Conservation (phyloP, 2,329 filamentous ascomycete genomes). For the Botrytis cinerea region DNA sequence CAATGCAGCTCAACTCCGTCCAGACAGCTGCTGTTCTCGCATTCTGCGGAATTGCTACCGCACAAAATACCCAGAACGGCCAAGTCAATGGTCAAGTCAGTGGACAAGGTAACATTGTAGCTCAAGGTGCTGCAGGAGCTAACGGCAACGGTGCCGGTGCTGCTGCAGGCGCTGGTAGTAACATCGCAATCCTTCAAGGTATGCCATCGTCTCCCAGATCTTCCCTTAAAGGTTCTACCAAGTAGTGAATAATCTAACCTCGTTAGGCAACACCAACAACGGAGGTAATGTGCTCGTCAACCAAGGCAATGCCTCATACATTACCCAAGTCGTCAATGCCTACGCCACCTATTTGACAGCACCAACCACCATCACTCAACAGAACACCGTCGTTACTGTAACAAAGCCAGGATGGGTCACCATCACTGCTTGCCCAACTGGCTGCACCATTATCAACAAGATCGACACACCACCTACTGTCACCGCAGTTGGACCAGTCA, state of each 20-base stretch:
- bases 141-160: neutral
- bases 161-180: neutral
- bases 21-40: neutral
- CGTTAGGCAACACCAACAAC: neutral
- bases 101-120: neutral
- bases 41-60: neutral
- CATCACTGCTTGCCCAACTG: constrained; percentile 26
- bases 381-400: constrained; percentile 23
- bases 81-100: neutral
- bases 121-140: neutral
- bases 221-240: neutral
- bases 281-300: neutral
- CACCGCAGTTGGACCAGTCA: constrained; percentile 10
- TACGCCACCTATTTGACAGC: constrained; percentile 28
- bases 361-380: constrained; percentile 26
- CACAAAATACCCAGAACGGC: neutral
- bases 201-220: neutral
- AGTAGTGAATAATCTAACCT: neutral
- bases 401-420: constrained; percentile 27
- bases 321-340: constrained; percentile 28
- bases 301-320: neutral
- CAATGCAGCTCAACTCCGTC: neutral
- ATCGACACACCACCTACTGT: constrained; percentile 17
- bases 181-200: neutral
- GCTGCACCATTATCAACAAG: constrained; percentile 29